phyloP scores from a whole-genome alignment of 1,284 basidiomycete genomes.

The Naganishia sp. region DNA sequence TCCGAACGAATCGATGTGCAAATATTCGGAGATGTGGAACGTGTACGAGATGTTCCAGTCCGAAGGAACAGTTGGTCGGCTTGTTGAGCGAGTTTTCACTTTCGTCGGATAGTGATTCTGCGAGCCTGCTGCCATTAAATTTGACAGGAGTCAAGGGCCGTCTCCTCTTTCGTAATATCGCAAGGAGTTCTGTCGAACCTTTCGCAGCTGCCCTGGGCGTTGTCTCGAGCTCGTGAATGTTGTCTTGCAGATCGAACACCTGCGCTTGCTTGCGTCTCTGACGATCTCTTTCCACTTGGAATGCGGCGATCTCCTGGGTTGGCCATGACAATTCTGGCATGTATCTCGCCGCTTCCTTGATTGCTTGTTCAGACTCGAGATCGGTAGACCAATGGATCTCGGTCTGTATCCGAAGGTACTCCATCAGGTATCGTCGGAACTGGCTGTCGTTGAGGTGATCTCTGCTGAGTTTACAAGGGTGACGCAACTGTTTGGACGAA shows the following conservation, averaged over 20 bases:
- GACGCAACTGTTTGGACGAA: slow-evolving; percentile 15
- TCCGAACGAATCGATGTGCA: slow-evolving; percentile 22
- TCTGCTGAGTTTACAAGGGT: slow-evolving; percentile 28
- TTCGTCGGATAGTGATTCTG: no score
- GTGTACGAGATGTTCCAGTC: slow-evolving; percentile 29
- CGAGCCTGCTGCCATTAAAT: slow-evolving; percentile 6
- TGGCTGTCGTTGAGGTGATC: slow-evolving; percentile 25
- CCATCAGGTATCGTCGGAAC: slow-evolving; percentile 31
- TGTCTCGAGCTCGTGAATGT: slow-evolving; percentile 1
- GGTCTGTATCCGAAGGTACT: slow-evolving; percentile 25
- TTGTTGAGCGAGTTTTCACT: neutral
- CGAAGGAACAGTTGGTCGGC: slow-evolving; percentile 19
- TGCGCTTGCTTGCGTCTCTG: slow-evolving; percentile 12
- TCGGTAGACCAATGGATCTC: slow-evolving; percentile 25
- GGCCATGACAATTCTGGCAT: slow-evolving; percentile 30
- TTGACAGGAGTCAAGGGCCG: slow-evolving; percentile 22
- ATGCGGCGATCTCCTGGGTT: slow-evolving; percentile 6
- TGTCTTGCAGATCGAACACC: slow-evolving; percentile 5
- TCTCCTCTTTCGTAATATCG: slow-evolving; percentile 3
- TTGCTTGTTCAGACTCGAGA: slow-evolving; percentile 17
- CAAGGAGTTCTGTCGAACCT: neutral
- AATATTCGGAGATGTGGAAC: slow-evolving; percentile 26
- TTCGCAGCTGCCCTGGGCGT: slow-evolving; percentile 18
- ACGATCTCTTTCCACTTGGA: slow-evolving; percentile 1
- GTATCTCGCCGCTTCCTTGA: slow-evolving; percentile 22